Evolutionary conservation across 2,329 filamentous ascomycete species (phyloP).

Genomic region (Ophiostoma tasmaniense): DNA sequence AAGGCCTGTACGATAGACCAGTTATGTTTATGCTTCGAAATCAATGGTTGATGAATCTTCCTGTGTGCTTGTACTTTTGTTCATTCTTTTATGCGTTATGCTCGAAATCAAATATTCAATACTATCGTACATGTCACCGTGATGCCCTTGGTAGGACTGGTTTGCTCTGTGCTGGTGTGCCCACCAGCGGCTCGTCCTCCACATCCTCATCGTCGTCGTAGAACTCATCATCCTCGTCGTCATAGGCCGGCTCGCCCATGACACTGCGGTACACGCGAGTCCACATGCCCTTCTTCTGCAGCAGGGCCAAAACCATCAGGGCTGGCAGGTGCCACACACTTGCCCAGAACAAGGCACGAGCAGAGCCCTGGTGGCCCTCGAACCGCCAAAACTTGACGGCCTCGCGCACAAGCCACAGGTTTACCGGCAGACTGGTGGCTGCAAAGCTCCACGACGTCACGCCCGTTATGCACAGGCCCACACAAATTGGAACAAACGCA

Average conservation of each 20-base stretch:
- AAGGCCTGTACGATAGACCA: not conserved
- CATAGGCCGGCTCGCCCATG: conserved; percentile 48
- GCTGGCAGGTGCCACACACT: conserved; percentile 93
- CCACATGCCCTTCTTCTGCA: conserved; percentile 92
- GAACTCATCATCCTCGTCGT: conserved; percentile 33
- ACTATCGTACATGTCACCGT: conserved; percentile 7
- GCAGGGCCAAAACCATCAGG: conserved; percentile 79
- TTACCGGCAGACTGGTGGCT: conserved; percentile 69
- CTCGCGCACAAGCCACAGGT: conserved; percentile 75
- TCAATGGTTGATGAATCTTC: not conserved
- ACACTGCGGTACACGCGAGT: conserved; percentile 66
- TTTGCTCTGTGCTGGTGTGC: not conserved
- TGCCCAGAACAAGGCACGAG: conserved; percentile 87
- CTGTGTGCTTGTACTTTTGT: not conserved
- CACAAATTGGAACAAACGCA: conserved; percentile 76
- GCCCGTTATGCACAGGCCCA: conserved; percentile 66
- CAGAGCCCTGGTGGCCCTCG: conserved; percentile 70
- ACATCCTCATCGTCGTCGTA: conserved; percentile 3
- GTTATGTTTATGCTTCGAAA: not conserved
- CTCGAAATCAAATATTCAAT: not conserved
- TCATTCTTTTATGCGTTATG: not conserved
- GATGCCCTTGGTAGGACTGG: not conserved
- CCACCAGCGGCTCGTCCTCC: not conserved
- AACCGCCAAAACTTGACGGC: conserved; percentile 73
- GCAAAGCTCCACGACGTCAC: conserved; percentile 84